Evolutionary conservation across 2,329 filamentous ascomycete species (phyloP).

Genomic region (Ilyonectria robusta): DNA sequence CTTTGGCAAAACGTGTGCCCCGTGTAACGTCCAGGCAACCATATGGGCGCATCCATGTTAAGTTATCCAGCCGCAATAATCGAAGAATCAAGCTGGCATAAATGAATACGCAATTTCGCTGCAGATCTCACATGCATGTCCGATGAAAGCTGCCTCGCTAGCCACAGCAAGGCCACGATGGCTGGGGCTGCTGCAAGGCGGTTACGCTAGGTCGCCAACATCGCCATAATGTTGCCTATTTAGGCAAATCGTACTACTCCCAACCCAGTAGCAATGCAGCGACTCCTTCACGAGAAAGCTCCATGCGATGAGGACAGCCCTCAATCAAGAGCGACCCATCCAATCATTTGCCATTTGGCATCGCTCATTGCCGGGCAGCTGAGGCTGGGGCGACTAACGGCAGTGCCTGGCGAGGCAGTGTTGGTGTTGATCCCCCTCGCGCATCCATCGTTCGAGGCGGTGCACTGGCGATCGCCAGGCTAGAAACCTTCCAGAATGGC

Average conservation of each 20-base stretch:
- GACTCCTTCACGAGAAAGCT: neutral
- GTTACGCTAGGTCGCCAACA: neutral
- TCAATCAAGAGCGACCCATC: neutral
- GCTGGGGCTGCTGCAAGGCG: neutral
- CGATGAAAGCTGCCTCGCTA: neutral
- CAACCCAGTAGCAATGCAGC: neutral
- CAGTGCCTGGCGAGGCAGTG: conserved; percentile 2
- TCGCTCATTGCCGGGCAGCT: neutral
- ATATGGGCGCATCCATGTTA: neutral
- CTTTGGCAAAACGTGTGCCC: neutral
- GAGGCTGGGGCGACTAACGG: neutral
- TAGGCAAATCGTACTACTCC: neutral
- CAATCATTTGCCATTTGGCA: neutral
- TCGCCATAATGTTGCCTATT: neutral
- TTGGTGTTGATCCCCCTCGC: neutral
- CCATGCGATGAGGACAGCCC: neutral
- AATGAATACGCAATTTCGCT: neutral
- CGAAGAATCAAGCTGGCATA: neutral
- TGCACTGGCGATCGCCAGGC: neutral
- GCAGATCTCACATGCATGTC: neutral
- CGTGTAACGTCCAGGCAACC: neutral
- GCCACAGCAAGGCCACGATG: neutral
- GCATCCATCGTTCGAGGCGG: conserved; percentile 5
- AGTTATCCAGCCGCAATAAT: neutral
- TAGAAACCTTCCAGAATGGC: conserved; percentile 20